Conservation (phyloP, 164 flowering plant genomes). For the Vitis labrusca region DNA sequence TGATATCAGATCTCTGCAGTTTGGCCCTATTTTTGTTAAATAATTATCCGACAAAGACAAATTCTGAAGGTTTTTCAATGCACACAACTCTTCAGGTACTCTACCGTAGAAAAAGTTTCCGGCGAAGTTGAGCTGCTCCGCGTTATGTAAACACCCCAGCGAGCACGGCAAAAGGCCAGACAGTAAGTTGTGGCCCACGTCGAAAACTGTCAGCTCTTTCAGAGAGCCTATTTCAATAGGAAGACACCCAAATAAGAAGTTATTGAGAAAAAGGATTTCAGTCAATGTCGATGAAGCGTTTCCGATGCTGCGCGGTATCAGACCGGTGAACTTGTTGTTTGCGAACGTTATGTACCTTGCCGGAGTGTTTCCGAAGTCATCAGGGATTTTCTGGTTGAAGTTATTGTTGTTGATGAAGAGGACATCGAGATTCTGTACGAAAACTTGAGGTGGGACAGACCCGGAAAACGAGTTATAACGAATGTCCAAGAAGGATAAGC, state of each 20-base stretch:
- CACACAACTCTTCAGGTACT: slow-evolving; percentile 41
- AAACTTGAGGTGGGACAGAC: slow-evolving; percentile 27
- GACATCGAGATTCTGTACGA: slow-evolving; percentile 17
- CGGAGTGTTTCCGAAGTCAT: slow-evolving; percentile 19
- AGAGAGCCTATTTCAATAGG: slow-evolving; percentile 34
- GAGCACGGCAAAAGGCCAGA: slow-evolving; percentile 39
- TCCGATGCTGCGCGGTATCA: slow-evolving; percentile 36
- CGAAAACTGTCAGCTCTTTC: slow-evolving; percentile 18
- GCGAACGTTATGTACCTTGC: slow-evolving; percentile 28
- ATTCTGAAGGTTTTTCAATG: slow-evolving; percentile 19
- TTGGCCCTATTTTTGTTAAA: slow-evolving; percentile 35
- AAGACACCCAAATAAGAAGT: slow-evolving; percentile 29
- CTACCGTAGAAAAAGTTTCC: slow-evolving; percentile 29
- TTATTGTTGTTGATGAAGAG: slow-evolving; percentile 44
- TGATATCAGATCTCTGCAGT: slow-evolving; percentile 28
- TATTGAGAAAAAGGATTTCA: slow-evolving; percentile 31
- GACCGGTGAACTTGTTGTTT: slow-evolving; percentile 44
- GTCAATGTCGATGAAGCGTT: slow-evolving; percentile 12
- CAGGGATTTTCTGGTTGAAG: slow-evolving; percentile 25
- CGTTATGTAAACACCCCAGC: slow-evolving; percentile 27
- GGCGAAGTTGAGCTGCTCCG: slow-evolving; percentile 31
- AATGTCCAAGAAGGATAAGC: slow-evolving; percentile 30
- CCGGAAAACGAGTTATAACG: slow-evolving; percentile 33
- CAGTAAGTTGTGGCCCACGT: slow-evolving; percentile 25
- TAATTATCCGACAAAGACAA: slow-evolving; percentile 34